Base-by-base conservation (phyloP, 2,329 filamentous ascomycete species). In the Aspergillus sp. region DNA sequence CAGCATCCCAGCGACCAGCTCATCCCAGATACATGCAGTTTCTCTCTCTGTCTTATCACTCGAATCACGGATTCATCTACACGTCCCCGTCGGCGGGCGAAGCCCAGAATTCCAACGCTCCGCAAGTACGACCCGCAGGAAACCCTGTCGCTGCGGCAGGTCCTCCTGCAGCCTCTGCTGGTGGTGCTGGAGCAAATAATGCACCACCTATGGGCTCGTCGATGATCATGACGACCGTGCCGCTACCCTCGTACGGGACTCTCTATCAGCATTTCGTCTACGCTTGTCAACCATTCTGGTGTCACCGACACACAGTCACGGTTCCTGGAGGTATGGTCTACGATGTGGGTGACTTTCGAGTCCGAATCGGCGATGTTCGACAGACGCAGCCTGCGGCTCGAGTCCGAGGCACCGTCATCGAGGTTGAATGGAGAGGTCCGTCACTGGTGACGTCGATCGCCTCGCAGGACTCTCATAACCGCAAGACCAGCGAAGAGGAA, bases 251-350 rank as follows among this genome's bases (percentile, higher is more conserved):
- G 1, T 62, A 57, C 27, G 47, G 40, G 1, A 62, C 66, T 3
- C 59, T 71, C 13, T 66, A 68, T 40, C 56, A 67, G 12, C 67
- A 72, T 35, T 66, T 71, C 19, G 53, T 61, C 27, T 65, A 66
- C 51, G 61, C 66, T 27, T 69, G 65, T 44, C 64, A 70, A 43
- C 65, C 68, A 0, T 60, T 71, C 47, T 72, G 69, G 69, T 61
- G 59, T 38, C 67, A 64, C 39, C 63, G 69, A 5, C 60, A 70
- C 39, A 67, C 68, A 0, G 50, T 69, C 13, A 49, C 55, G 1
- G 64, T 70, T 6, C 57, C 56, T 4, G 54, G 55, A 5, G 67
- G 67, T n/a, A 50, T 60, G 5, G 61, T 64, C 39, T 72, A 68
- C 39, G 68, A 71, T 31, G 53, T 71, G 5, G 67, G 62, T 6